Conservation (phyloP, 768 basidiomycete species). For the Pilatotrama ljubarskyi region DNA sequence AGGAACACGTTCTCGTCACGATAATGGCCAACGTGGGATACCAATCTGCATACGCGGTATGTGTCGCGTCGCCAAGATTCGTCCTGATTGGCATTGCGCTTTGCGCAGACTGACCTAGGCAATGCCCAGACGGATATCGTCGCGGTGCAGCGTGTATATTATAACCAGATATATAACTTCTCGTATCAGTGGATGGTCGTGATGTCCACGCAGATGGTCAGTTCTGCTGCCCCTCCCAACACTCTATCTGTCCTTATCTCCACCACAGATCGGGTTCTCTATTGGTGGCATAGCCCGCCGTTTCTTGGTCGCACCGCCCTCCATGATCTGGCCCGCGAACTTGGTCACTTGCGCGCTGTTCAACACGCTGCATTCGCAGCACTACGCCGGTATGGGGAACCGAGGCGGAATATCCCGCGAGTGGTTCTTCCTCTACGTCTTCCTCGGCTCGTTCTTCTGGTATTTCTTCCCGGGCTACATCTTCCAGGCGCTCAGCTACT, state of each 20-base stretch:
- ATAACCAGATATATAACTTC: conserved; percentile 40
- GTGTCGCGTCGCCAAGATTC: background rate
- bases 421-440: conserved; percentile 50
- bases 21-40: conserved; percentile 44
- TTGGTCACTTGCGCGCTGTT: conserved; percentile 46
- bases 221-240: background rate
- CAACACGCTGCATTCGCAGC: conserved; percentile 42
- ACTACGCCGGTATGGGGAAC: conserved; percentile 43
- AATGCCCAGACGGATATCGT: conserved; percentile 44
- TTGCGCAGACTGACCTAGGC: background rate
- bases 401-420: conserved; percentile 52
- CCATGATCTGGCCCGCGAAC: conserved; percentile 48
- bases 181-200: conserved; percentile 42
- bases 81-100: background rate
- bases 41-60: conserved; percentile 34
- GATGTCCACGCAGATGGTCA: conserved; percentile 38
- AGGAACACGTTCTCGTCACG: conserved; percentile 62
- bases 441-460: conserved; percentile 39
- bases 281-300: conserved; percentile 47
- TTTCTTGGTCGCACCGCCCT: conserved; percentile 45
- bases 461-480: conserved; percentile 76
- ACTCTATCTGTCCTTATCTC: background rate
- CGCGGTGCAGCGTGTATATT: conserved; percentile 47
- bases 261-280: conserved; percentile 38
- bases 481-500: conserved; percentile 47